Base-by-base conservation (phyloP, 306 rosid species). In the Coriaria nepalensis region DNA sequence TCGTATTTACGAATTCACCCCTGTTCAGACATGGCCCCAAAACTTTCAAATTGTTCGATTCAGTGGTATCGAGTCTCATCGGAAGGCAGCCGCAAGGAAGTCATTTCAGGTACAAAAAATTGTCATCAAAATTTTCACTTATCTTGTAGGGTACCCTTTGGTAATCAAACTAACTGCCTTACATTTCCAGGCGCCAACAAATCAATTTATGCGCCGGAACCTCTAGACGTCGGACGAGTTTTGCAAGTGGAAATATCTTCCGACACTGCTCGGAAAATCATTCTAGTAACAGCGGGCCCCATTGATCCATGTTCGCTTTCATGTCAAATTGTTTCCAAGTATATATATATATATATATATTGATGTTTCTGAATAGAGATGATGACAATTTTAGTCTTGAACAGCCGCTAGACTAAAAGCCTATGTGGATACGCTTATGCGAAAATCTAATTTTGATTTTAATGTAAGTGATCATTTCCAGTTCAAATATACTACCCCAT, bases 51-150 rank as follows among this genome's bases (percentile, higher is more conserved):
- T 51, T 81, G 93, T 62, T 76, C 71, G 14, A 66, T 85, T 55
- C 93, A 81, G 68, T 85, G 95, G 95, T 81, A 66, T 66, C 84
- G 95, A 35, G 68, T 81, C 39, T 80, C 95, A 46, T 61, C 72
- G 37, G 95, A 81, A 49, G 83, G 84, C 20, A 78, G 78, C 69
- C 66, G 82, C 70, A 79, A 76, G 52, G 95, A 85, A 68, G 69
- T 64, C 40, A 78, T 85, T 64, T 78, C 87, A 68, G 87, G 95
- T 78, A 71, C 29, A 20, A 20, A 20, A 20, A 3, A 1, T n/a
- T n/a, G n/a, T 20, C 29, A 20, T 20, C 29, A 20, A 3, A 20
- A 20, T 20, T 20, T 20, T 20, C 29, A 20, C 29, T 20, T 20
- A 20, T 20, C 3, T 20, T 20, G 29, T 20, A 1, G 29, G 29